These are phyloP conservation scores for Wickerhamiella sergipiensis DNA, from an alignment of 805 yeast species.

Conservation along the genomic window DNA sequence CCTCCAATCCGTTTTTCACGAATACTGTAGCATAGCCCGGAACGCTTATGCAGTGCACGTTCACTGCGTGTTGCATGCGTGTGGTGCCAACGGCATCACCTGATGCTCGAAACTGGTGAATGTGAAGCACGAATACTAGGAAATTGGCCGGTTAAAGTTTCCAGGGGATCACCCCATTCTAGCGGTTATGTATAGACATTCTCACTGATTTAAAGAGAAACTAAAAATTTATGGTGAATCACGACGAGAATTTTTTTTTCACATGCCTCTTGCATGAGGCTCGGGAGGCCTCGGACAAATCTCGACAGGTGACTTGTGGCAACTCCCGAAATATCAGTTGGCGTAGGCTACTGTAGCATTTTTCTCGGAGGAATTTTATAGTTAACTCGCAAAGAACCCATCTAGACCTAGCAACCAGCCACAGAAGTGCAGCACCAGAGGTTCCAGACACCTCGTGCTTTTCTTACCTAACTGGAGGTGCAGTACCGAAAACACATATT, in stretches of 20 bases:
- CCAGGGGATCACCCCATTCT: background rate
- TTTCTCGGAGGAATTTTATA: no score
- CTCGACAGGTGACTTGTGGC: background rate
- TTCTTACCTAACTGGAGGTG: background rate
- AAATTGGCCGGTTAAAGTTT: background rate
- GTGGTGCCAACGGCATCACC: background rate
- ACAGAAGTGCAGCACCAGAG: background rate
- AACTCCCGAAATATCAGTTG: background rate
- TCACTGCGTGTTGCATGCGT: background rate
- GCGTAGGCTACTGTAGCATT: no score
- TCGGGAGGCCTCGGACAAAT: background rate
- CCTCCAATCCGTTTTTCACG: no score
- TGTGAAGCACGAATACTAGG: background rate
- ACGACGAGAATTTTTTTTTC: no score
- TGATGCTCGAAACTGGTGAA: background rate
- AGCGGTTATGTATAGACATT: no score
- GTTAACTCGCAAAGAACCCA: background rate
- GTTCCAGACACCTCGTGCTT: background rate
- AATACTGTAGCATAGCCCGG: background rate
- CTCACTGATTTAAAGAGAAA: no score
- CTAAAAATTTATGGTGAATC: no score
- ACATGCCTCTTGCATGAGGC: background rate
- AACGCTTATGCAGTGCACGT: background rate
- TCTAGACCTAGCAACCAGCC: background rate
- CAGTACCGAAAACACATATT: background rate